Evolutionary conservation across 2,329 filamentous ascomycete species (phyloP), one percentile per base, ranked within the genome.

Genomic region (Neoascochyta sp.): DNA sequence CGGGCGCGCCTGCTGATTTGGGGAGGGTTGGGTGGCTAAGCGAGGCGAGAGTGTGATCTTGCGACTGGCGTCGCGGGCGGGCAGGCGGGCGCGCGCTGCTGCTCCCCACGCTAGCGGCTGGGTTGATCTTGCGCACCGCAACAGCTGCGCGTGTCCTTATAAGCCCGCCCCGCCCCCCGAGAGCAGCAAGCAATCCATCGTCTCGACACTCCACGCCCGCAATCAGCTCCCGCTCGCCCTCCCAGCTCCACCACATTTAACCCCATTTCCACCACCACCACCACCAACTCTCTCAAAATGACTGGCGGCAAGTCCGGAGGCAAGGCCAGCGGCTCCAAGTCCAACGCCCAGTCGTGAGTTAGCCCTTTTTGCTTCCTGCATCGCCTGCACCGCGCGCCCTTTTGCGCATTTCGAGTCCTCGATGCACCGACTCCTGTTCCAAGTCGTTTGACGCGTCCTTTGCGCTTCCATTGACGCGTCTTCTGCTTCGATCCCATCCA

Each of bases 231-330:
- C 42, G 40, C 38, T 46, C 41, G 30, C 34, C 34, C 22, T 29
- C n/a, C n/a, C 34, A 24, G 27, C 43, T 32, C 24, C 43, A 27
- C 22, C 36, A 30, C 40, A 35, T 36, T 34, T 29, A 34, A 16
- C 34, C 43, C 43, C 45, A 54, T 47, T 50, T 54, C 49, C 53
- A 44, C 48, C 47, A 46, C 41, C 48, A 37, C 32, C 41, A 45
- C 54, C 57, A 62, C 51, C 61, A 67, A 62, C 58, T 62, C 67
- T 50, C 65, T 78, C 83, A 95, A 86, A 85, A 98, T 98, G 92
- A 94, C 92, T 87, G 90, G 90, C 80, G 90, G 92, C 73, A 98
- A 98, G 76, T 95, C 90, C 75, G 92, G 92, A 73, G 92, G 92
- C 82, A 96, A 96, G 84, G 89, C 90, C 77, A 90, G 85, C 75